These are phyloP conservation scores for Coemansia sp. DNA, from an alignment of 192 early-diverging fungal species.

Conservation along the genomic window DNA sequence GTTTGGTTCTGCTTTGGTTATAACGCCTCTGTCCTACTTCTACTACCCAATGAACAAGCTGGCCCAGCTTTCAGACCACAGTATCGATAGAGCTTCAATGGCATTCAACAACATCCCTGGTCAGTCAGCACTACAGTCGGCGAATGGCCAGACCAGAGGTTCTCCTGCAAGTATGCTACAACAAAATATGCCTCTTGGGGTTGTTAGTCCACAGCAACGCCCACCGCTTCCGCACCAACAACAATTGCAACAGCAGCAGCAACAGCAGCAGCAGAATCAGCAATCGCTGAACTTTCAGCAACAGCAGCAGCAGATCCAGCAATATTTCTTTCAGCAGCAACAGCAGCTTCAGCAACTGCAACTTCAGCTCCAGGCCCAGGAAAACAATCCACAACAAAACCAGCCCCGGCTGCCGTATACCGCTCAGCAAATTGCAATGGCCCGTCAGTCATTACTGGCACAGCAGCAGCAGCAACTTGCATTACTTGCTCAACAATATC, in stretches of 20 bases:
- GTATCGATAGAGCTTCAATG: conserved; percentile 45
- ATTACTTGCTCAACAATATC: conserved; percentile 28
- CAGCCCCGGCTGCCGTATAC: conserved; percentile 16
- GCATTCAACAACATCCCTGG: conserved; percentile 47
- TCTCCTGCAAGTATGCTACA: conserved; percentile 22
- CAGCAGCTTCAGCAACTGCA: conserved; percentile 23
- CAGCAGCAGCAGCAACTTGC: conserved; percentile 27
- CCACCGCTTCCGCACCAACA: conserved; percentile 9
- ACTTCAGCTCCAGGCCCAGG: conserved; percentile 20
- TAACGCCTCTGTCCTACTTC: conserved; percentile 2
- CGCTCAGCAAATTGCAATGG: conserved; percentile 34
- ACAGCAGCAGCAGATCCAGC: conserved; percentile 25
- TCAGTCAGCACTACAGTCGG: conserved; percentile 26
- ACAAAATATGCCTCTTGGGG: conserved; percentile 23
- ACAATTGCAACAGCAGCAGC: conserved; percentile 12
- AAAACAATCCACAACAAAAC: conserved; percentile 15
- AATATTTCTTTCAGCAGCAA: conserved; percentile 14
- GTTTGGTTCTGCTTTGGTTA: neutral
- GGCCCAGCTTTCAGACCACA: conserved; percentile 34
- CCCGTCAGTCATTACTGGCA: conserved; percentile 26
- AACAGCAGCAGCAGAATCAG: conserved; percentile 13
- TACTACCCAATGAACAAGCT: conserved; percentile 34
- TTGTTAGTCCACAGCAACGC: conserved; percentile 7
- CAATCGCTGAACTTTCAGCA: conserved; percentile 19
- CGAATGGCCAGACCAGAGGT: conserved; percentile 21